Evolutionary conservation across 805 yeast genomes (phyloP), one percentile per base, ranked within the genome.

Genomic region (Ogataea degrootiae): DNA sequence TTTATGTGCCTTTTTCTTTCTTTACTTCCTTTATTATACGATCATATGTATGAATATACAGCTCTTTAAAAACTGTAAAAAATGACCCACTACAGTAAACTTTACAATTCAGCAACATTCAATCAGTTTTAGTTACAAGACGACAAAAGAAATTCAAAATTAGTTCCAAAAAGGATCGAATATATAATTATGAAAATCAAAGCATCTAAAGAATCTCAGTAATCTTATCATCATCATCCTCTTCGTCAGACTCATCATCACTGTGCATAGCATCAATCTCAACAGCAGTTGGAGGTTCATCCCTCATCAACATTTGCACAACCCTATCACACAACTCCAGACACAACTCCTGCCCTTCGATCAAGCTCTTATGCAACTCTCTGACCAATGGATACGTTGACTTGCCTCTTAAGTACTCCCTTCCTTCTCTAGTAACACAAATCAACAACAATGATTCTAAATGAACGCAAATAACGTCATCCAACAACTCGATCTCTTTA

Each of bases 281-380:
- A 52, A 63, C 70, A 3, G 57, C 63, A 31, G 67, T 68, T 34
- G 79, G 76, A 9, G 76, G 78, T 60, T 91, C 97, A 60, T 92
- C 97, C 72, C 97, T 81, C 94, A 87, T 86, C 53, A 92, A 74
- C 82, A 89, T 79, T 63, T 92, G 92, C 21, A 91, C 99, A 37
- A 87, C 66, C 62, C 94, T 77, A 57, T 89, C 96, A 69, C 94
- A 84, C 39, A 86, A 68, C 39, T 86, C 95, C 39, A 72, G 72
- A 21, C 88, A 74, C 17, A 53, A 46, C 23, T 67, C 70, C 38
- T 69, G 67, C 7, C 52, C 66, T 21, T 68, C 67, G 5, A 68
- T 31, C 3, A 44, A 60, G 42, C 67, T 79, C 59, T 85, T 83
- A 60, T 91, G 96, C 45, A 92, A 71, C 69, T 90, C 97, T 62